Base-by-base conservation (phyloP, 257 asterid genomes). In the Capsicum rhomboideum region DNA sequence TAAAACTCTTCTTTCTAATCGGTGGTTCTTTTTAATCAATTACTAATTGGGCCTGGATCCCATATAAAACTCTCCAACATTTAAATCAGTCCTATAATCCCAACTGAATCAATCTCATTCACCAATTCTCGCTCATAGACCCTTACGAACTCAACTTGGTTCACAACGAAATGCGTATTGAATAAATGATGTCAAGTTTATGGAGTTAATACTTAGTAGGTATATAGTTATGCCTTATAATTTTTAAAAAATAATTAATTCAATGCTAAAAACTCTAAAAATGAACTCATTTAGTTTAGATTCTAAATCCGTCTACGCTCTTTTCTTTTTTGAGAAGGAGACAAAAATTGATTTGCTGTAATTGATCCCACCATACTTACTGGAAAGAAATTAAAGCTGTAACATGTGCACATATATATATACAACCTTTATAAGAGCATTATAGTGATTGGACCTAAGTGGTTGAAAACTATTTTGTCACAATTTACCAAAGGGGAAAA, bases 381-480 rank as follows among this genome's bases (percentile, higher is more conserved):
- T 68, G 28, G 26, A 82, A 23, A 20, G 56, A 80, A 78, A 68
- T 71, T 80, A 13, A 79, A 26, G 77, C 10, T 64, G 42, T 13
- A 28, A 64, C 42, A 64, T 64, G n/a, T 68, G 52, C 4, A 37
- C 52, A 68, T 34, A 10, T 37, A 16, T 37, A 16, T 56, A 37
- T 14, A 14, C 55, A 56, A 20, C 46, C 59, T 58, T 82, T 82
- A 46, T 54, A 68, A 18, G 74, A 75, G 85, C 83, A 85, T 77
- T 82, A 82, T 82, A 21, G 82, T 86, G 83, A 86, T 83, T 63
- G 9, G 89, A 86, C 85, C 66, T 16, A 4, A 86, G 89, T 86
- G 85, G 80, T 84, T 72, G 83, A 80, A 80, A 79, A 85, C 83
- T 84, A 83, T 83, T 83, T 83, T 86, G 80, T 86, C 83, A 50